Percentiles rank a stretch among this genome's conserved stretches.
Evolutionary conservation across 495 filamentous ascomycete genomes (phyloP).

Genomic region (Copromyces sp.): DNA sequence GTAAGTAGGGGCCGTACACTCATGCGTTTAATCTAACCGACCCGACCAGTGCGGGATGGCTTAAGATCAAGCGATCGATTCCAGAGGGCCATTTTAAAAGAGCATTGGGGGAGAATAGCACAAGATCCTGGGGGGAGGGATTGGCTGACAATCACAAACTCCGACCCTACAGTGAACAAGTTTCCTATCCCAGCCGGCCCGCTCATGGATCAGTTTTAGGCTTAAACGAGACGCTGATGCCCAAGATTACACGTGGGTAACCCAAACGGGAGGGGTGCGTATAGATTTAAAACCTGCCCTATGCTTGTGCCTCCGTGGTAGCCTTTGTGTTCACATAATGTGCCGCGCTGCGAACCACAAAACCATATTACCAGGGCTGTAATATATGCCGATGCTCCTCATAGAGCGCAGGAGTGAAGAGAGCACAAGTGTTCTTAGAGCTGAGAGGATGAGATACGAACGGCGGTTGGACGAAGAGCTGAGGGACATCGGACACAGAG

Average conservation of each 20-base stretch:
- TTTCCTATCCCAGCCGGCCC: not conserved
- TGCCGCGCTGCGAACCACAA: not conserved
- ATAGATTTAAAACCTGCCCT: not conserved
- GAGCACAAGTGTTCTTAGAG: not conserved
- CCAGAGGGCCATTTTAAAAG: constrained; percentile 1
- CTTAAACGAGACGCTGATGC: constrained; percentile 6
- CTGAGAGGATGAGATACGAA: not conserved
- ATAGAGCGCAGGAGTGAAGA: not conserved
- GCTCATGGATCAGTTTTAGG: constrained; percentile 11
- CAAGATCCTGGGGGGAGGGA: constrained; percentile 4
- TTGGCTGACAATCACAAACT: constrained; percentile 2
- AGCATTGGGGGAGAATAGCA: constrained; percentile 2
- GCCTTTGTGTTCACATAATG: not conserved
- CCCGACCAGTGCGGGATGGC: constrained; percentile 2
- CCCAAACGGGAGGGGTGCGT: not conserved
- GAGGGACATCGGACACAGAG: not conserved
- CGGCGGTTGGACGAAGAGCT: not conserved
- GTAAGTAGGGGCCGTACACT: not conserved
- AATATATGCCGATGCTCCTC: not conserved
- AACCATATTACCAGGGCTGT: not conserved
- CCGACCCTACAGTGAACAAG: not conserved
- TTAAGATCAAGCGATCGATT: constrained; percentile 21
- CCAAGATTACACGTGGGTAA: constrained; percentile 11
- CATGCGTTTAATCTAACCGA: constrained; percentile 12
- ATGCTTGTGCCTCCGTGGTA: not conserved